phyloP scores from a whole-genome alignment of 768 basidiomycete species.

The Lactifluus hygrophoroides region DNA sequence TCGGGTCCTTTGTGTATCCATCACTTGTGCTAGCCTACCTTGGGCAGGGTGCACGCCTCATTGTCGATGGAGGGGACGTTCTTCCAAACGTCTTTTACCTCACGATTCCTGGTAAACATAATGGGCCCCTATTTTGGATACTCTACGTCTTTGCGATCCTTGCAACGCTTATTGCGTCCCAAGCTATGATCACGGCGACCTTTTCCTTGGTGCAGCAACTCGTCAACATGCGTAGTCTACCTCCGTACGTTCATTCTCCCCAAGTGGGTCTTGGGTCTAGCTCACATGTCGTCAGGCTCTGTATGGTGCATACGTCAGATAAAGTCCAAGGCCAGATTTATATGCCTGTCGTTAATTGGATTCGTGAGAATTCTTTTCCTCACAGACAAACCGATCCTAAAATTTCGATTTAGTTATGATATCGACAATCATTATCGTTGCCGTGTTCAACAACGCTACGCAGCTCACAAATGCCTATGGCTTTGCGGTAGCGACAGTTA shows the following conservation, averaged over 20 bases:
- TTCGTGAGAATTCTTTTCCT: slow-evolving; percentile 24
- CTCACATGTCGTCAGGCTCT: slow-evolving; percentile 26
- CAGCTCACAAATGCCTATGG: slow-evolving; percentile 54
- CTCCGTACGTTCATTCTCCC: slow-evolving; percentile 28
- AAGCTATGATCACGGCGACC: slow-evolving; percentile 62
- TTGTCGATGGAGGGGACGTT: slow-evolving; percentile 40
- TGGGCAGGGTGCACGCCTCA: slow-evolving; percentile 60
- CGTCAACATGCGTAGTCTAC: slow-evolving; percentile 51
- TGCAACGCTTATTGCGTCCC: slow-evolving; percentile 58
- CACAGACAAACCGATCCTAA: neutral
- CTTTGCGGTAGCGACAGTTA: slow-evolving; percentile 57
- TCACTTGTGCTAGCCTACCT: slow-evolving; percentile 57
- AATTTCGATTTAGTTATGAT: slow-evolving; percentile 34
- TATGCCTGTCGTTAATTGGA: slow-evolving; percentile 55
- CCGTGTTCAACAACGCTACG: slow-evolving; percentile 43
- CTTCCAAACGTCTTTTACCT: slow-evolving; percentile 53
- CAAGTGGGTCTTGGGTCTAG: neutral
- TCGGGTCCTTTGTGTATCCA: slow-evolving; percentile 47
- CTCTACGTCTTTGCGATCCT: slow-evolving; percentile 55
- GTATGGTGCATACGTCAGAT: slow-evolving; percentile 53
- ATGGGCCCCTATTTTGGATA: slow-evolving; percentile 55
- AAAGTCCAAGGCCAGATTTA: slow-evolving; percentile 57
- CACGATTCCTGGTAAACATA: slow-evolving; percentile 48
- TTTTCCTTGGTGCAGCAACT: slow-evolving; percentile 58
- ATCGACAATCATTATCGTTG: slow-evolving; percentile 44